A percentile compares a stretch with the other conserved stretches of the same genome.
These are phyloP conservation scores for Cladosporium sp. DNA, from an alignment of 2,329 filamentous ascomycete species.

Conservation along the genomic window DNA sequence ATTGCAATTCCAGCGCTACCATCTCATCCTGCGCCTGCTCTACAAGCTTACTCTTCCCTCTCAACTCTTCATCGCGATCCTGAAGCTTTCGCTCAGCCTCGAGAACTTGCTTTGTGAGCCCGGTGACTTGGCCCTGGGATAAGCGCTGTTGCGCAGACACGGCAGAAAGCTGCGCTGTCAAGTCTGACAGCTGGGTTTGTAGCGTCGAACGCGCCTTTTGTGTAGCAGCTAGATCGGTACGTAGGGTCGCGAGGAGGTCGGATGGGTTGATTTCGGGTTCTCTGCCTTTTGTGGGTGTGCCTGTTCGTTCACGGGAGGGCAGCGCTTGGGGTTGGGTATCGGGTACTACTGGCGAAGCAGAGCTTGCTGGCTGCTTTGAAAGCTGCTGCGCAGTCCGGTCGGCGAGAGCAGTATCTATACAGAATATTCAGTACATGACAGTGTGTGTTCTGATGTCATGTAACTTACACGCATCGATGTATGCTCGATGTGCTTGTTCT, in stretches of 20 bases:
- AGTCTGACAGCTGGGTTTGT: slow-evolving; percentile 58
- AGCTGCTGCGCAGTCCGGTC: slow-evolving; percentile 35
- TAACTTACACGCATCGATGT: slow-evolving; percentile 77
- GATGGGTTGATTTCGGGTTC: background rate
- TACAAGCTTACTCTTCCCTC: slow-evolving; percentile 76
- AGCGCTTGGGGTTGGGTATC: slow-evolving; percentile 18
- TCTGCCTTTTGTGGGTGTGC: slow-evolving; percentile 9
- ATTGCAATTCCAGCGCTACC: slow-evolving; percentile 77
- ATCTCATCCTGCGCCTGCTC: slow-evolving; percentile 92
- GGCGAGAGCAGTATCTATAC: slow-evolving; percentile 42
- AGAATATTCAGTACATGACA: background rate
- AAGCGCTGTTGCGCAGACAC: slow-evolving; percentile 57
- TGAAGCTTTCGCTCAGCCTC: slow-evolving; percentile 62
- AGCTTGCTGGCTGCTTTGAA: background rate
- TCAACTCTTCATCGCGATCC: slow-evolving; percentile 81
- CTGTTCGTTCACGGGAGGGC: background rate
- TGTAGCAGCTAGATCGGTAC: slow-evolving; percentile 69
- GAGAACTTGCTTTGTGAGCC: slow-evolving; percentile 60
- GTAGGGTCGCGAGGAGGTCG: slow-evolving; percentile 37
- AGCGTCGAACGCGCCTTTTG: slow-evolving; percentile 69
- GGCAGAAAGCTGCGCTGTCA: slow-evolving; percentile 60
- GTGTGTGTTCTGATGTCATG: background rate
- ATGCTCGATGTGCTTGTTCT: slow-evolving; percentile 60
- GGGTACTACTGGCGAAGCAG: slow-evolving; percentile 22
- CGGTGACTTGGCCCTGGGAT: slow-evolving; percentile 59